phyloP scores from a whole-genome alignment of 1,284 basidiomycete species.

The Ustilago tritici region DNA sequence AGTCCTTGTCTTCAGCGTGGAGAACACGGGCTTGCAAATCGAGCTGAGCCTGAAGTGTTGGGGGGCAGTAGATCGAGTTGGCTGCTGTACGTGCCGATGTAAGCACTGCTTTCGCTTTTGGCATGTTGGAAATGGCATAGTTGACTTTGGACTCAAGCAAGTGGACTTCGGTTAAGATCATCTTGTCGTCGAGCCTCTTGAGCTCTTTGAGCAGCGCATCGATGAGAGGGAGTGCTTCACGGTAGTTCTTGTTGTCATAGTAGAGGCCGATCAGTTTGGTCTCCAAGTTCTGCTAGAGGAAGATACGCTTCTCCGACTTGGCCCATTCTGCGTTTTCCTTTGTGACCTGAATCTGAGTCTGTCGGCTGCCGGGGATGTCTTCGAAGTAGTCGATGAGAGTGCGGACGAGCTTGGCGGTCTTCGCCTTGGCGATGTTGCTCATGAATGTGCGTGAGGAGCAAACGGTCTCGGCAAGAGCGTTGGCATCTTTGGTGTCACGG shows the following conservation, averaged over 20 bases:
- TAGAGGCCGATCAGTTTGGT: conserved; percentile 86
- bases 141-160: conserved; percentile 91
- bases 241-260: conserved; percentile 82
- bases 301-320: conserved; percentile 89
- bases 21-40: conserved; percentile 92
- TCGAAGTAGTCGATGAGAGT: conserved; percentile 91
- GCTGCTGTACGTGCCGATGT: conserved; percentile 94
- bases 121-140: conserved; percentile 88
- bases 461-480: conserved; percentile 87
- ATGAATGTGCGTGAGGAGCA: conserved; percentile 88
- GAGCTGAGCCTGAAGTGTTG: conserved; percentile 87
- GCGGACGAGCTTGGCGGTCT: conserved; percentile 90
- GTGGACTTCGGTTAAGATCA: conserved; percentile 96
- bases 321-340: conserved; percentile 95
- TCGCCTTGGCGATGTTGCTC: conserved; percentile 95
- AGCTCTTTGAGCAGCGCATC: conserved; percentile 88
- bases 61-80: conserved; percentile 97
- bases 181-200: conserved; percentile 94
- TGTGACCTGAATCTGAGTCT: conserved; percentile 86
- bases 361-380: conserved; percentile 79
- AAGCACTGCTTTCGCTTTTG: conserved; percentile 93
- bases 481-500: conserved; percentile 84
- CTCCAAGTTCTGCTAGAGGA: conserved; percentile 93
- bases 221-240: conserved; percentile 83
- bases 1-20: conserved; percentile 97